Percentiles rank a stretch among this genome's conserved stretches.
These are phyloP conservation scores for Solanum hybrid DNA, from an alignment of 305 asterid species.

Conservation along the genomic window DNA sequence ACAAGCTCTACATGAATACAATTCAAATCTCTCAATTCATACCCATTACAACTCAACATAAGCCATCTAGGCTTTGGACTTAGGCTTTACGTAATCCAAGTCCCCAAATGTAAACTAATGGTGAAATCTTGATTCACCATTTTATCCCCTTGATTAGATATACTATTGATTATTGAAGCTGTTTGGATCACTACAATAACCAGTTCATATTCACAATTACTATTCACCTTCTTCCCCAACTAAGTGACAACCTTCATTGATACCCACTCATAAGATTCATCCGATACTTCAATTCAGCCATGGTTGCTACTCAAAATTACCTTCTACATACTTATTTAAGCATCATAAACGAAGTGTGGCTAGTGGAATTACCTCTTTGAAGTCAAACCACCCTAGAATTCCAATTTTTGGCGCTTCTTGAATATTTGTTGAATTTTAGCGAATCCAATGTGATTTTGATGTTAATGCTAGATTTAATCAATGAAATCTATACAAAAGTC, in stretches of 20 bases:
- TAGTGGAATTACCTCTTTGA: no score
- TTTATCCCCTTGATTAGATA: neutral
- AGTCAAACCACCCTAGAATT: no score
- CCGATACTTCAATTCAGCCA: neutral
- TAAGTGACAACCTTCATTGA: neutral
- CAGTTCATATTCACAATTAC: neutral
- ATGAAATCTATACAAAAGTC: no score
- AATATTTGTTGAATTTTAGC: no score
- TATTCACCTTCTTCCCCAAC: neutral
- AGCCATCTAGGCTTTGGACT: neutral
- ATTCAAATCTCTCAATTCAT: neutral
- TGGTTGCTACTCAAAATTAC: neutral
- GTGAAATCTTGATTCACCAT: neutral
- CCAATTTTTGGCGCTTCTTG: no score
- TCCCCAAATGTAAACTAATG: neutral
- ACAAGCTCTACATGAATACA: neutral
- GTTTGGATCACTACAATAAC: neutral
- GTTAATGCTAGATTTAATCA: no score
- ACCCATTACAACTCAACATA: neutral
- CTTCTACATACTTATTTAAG: neutral
- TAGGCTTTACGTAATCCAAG: neutral
- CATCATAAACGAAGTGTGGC: no score
- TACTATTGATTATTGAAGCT: neutral
- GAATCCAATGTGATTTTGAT: no score
- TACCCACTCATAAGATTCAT: neutral